Conservation (phyloP, 2,329 filamentous ascomycete genomes). For the Hymenoscyphus fructigenus region DNA sequence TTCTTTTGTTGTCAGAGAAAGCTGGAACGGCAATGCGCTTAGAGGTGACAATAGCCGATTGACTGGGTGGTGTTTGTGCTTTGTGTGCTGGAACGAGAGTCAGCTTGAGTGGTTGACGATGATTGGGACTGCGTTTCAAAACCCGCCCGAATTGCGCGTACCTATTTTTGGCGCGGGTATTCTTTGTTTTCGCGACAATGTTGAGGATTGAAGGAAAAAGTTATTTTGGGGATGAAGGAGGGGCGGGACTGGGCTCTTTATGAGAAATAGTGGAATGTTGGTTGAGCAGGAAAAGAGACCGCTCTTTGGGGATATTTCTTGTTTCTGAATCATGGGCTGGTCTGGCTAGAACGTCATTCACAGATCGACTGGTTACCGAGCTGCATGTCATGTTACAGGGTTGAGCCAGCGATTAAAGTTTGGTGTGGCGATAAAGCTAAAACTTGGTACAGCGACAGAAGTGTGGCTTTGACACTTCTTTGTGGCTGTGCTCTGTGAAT, state of each 20-base stretch:
- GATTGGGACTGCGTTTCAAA: constrained; percentile 8
- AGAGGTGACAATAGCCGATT: not conserved
- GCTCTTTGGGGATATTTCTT: not conserved
- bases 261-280: not conserved
- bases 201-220: not conserved
- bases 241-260: not conserved
- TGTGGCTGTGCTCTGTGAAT: not conserved
- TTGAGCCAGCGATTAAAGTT: not conserved
- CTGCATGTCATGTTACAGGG: not conserved
- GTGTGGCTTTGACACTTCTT: not conserved
- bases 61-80: not conserved
- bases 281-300: not conserved
- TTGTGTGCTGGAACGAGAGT: not conserved
- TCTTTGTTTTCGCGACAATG: not conserved
- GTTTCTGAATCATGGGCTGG: not conserved
- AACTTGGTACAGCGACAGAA: not conserved
- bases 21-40: constrained; percentile 1
- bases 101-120: constrained; percentile 8
- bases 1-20: not conserved
- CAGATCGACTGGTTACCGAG: not conserved
- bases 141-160: constrained; percentile 3
- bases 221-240: not conserved
- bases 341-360: constrained; percentile 2
- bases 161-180: constrained; percentile 2
- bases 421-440: not conserved